phyloP scores from a whole-genome alignment of 2,329 filamentous ascomycete genomes.

The Parastagonospora avenae region DNA sequence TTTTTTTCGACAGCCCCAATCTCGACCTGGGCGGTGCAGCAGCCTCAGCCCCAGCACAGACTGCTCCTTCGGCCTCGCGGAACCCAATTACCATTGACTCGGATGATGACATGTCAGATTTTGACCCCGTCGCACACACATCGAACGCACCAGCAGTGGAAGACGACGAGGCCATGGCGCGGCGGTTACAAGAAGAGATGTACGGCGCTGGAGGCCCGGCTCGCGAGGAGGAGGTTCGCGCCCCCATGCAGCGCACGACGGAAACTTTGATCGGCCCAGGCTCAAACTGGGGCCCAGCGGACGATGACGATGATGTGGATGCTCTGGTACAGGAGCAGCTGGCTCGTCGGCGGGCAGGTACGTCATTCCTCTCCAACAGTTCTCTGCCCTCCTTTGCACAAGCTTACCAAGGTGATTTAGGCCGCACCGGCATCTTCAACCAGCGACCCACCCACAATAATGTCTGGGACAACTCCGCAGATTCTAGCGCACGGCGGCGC shows the following conservation, averaged over 20 bases:
- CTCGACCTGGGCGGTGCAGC: constrained; percentile 57
- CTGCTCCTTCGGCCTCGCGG: constrained; percentile 48
- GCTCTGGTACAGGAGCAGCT: constrained; percentile 70
- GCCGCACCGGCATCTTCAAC: constrained; percentile 70
- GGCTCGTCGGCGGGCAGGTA: constrained; percentile 50
- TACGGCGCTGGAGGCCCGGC: constrained; percentile 63
- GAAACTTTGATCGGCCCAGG: constrained; percentile 86
- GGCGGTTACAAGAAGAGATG: constrained; percentile 88
- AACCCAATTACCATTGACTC: constrained; percentile 76
- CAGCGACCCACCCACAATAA: constrained; percentile 61
- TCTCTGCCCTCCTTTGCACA: constrained; percentile 24
- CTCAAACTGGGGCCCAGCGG: constrained; percentile 55
- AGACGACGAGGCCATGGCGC: constrained; percentile 91
- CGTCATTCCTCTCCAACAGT: constrained; percentile 12
- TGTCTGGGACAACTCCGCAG: constrained; percentile 63
- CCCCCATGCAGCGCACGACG: constrained; percentile 87
- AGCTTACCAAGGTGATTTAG: constrained; percentile 37
- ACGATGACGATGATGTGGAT: constrained; percentile 60
- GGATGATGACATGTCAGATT: constrained; percentile 69
- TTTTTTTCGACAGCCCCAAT: constrained; percentile 89
- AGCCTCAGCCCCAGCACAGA: constrained; percentile 41
- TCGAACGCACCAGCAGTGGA: constrained; percentile 59
- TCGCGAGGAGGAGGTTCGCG: constrained; percentile 70
- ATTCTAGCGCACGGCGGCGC: constrained; percentile 55
- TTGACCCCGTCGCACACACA: constrained; percentile 45